Evolutionary conservation across 1,284 basidiomycete species (phyloP).

Genomic region (Boletellus deceptivus): DNA sequence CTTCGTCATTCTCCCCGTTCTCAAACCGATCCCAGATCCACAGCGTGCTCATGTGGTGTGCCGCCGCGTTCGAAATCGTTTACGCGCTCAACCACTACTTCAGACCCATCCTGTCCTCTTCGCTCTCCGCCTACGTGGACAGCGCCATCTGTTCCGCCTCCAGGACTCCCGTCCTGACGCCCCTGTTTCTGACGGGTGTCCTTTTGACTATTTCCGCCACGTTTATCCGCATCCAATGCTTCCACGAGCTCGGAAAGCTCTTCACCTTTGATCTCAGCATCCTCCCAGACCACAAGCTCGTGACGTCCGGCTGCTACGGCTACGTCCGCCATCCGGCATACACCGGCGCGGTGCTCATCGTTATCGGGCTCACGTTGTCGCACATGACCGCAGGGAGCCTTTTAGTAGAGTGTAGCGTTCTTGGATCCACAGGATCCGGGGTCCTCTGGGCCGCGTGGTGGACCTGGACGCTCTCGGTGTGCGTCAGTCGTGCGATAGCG

Average conservation of each 20-base stretch:
- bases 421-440: conserved; percentile 30
- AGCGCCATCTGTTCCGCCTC: conserved; percentile 35
- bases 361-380: conserved; percentile 49
- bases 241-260: conserved; percentile 45
- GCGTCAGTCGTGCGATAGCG: conserved; percentile 47
- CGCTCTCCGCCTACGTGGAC: conserved; percentile 26
- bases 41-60: conserved; percentile 48
- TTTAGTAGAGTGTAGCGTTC: conserved; percentile 48
- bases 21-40: conserved; percentile 42
- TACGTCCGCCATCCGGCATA: conserved; percentile 57
- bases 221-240: conserved; percentile 39
- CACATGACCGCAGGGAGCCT: conserved; percentile 55
- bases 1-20: not conserved
- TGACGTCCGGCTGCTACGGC: conserved; percentile 53
- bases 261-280: conserved; percentile 66
- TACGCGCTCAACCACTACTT: conserved; percentile 40
- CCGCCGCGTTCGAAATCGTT: conserved; percentile 49
- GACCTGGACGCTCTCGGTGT: conserved; percentile 50
- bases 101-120: conserved; percentile 30
- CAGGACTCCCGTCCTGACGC: conserved; percentile 38
- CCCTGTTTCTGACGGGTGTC: conserved; percentile 50
- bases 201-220: conserved; percentile 47
- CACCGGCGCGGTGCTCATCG: conserved; percentile 48
- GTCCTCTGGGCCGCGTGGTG: conserved; percentile 51
- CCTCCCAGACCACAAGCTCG: conserved; percentile 51